Evolutionary conservation across 495 filamentous ascomycete genomes (phyloP), one percentile per base, ranked within the genome.

Genomic region (Penicillium waksmanii): DNA sequence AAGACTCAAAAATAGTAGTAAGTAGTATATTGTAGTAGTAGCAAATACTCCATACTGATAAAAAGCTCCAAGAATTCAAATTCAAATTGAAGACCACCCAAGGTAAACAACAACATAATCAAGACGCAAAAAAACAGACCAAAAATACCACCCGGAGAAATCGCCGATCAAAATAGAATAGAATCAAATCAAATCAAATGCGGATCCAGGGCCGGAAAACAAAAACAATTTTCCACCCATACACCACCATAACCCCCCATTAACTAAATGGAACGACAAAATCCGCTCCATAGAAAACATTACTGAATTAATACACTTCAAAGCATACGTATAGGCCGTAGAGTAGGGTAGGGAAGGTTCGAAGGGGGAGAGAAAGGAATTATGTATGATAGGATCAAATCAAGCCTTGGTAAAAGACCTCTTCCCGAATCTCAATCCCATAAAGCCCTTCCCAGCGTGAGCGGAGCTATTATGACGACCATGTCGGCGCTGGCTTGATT

Each of bases 381-480:
- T 48, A 48, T 19, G 46, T 48, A 48, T 19, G 46, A 15, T 5
- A 48, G 0, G 12, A 48, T 23, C 23, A 48, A n/a, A 68, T 66
- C 67, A 76, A 55, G 61, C 52, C 61, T 70, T 71, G 55, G 57
- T 57, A 56, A 62, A 63, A 38, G 57, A 44, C 55, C 63, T 72
- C 49, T 67, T 68, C 33, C 73, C 69, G 18, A 78, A 52, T 61
- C 70, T 71, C 53, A 78, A 66, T 0, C 72, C 76, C 67, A 78
- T 71, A 23, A 78, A 77, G 21, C 66, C 71, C 23, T 72, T 69
- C 11, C 62, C 62, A 9, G 58, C 55, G 13, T 67, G 62, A 11
- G 48, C 36, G 50, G 60, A 51, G 19, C 66, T 71, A 61, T 58
- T 56, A 57, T 68, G 60, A 10, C 68, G 43, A 5, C 31, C 49